Percentiles rank a stretch among this genome's conserved stretches.
Evolutionary conservation across 2,329 filamentous ascomycete genomes (phyloP).

Genomic region (Pezicula neosporulosa): DNA sequence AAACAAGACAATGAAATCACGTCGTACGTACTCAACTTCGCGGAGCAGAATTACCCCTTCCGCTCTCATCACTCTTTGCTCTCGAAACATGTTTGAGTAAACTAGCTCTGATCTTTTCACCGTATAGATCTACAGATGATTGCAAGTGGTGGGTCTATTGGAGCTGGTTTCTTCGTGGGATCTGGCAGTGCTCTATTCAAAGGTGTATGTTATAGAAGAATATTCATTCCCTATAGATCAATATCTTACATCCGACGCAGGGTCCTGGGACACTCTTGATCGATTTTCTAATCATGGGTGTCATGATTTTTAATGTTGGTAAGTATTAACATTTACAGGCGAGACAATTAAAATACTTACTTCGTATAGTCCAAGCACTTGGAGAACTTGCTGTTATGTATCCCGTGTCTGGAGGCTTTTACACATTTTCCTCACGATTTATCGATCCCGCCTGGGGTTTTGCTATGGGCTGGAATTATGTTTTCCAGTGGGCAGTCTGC

Average conservation of each 20-base stretch:
- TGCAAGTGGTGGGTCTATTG: slow-evolving; percentile 88
- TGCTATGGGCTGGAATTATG: slow-evolving; percentile 93
- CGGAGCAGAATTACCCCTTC: too few species aligned
- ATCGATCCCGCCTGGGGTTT: slow-evolving; percentile 95
- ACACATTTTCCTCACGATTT: slow-evolving; percentile 87
- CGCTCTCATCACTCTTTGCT: too few species aligned
- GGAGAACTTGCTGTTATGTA: slow-evolving; percentile 89
- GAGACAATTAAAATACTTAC: not conserved
- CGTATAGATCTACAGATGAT: slow-evolving; percentile 89
- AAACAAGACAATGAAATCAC: slow-evolving; percentile 70
- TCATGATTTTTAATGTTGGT: slow-evolving; percentile 67
- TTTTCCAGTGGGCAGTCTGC: slow-evolving; percentile 81
- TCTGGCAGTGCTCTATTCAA: slow-evolving; percentile 67
- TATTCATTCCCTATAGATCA: too few species aligned
- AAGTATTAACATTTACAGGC: not conserved
- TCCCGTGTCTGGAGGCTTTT: slow-evolving; percentile 88
- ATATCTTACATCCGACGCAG: slow-evolving; percentile 7
- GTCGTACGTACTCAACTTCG: too few species aligned
- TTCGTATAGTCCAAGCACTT: slow-evolving; percentile 80
- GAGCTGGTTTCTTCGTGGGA: slow-evolving; percentile 83
- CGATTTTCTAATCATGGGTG: slow-evolving; percentile 73
- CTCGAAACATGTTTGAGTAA: too few species aligned
- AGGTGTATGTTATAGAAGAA: slow-evolving; percentile 37
- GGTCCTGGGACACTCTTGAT: slow-evolving; percentile 77
- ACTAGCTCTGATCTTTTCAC: too few species aligned